Percentiles rank a stretch among this genome's conserved stretches.
Evolutionary conservation across 139 green algal species (phyloP).

Genomic region (Eudorina sp.): DNA sequence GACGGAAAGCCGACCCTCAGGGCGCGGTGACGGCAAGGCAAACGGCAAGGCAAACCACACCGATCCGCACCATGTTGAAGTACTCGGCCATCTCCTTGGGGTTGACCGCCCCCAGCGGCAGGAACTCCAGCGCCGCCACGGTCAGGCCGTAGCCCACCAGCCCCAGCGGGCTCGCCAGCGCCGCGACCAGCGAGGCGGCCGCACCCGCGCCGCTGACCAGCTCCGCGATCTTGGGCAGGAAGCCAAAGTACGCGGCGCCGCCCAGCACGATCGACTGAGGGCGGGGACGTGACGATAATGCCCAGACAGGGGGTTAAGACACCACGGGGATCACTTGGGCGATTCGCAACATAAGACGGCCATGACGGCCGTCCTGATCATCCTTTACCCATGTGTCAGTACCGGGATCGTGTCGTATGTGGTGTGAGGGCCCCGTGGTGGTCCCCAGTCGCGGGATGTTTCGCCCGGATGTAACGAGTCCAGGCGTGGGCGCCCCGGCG

Average conservation of each 20-base stretch:
- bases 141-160: conserved; percentile 67
- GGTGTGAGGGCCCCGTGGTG: too few species aligned
- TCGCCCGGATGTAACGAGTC: too few species aligned
- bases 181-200: not conserved
- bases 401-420: too few species aligned
- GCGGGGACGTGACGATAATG: not conserved
- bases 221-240: conserved; percentile 54
- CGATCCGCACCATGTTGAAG: conserved; percentile 60
- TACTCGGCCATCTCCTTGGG: conserved; percentile 71
- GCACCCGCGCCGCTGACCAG: conserved; percentile 9
- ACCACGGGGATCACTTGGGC: not conserved
- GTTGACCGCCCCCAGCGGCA: conserved; percentile 70
- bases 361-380: too few species aligned
- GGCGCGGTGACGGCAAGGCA: not conserved
- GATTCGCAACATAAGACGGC: too few species aligned
- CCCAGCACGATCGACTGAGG: conserved; percentile 67
- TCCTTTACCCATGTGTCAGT: too few species aligned
- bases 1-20: too few species aligned
- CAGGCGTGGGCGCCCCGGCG: too few species aligned
- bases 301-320: not conserved
- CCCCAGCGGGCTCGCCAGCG: conserved; percentile 41
- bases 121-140: conserved; percentile 68
- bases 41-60: not conserved
- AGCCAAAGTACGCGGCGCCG: conserved; percentile 63
- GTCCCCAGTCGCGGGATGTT: too few species aligned